Evolutionary conservation across 495 filamentous ascomycete species (phyloP).

Genomic region (Poronia punctata): DNA sequence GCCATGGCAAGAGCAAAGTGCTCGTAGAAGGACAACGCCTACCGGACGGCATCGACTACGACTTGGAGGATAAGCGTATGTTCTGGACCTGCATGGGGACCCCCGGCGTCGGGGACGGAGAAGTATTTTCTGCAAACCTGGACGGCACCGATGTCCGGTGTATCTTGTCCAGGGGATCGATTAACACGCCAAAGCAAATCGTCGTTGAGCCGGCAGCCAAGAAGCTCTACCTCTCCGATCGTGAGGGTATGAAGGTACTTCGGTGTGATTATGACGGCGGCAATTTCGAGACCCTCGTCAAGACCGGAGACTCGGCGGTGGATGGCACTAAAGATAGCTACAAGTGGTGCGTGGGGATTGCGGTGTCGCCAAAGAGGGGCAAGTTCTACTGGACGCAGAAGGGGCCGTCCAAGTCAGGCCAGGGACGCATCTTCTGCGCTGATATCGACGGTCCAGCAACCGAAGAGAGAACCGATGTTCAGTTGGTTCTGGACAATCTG

Average conservation of each 20-base stretch:
- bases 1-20: not conserved
- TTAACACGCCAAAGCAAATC: slow-evolving; percentile 48
- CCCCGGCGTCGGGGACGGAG: slow-evolving; percentile 27
- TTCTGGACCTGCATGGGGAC: slow-evolving; percentile 47
- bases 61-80: slow-evolving; percentile 21
- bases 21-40: slow-evolving; percentile 22
- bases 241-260: slow-evolving; percentile 45
- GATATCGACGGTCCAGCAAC: slow-evolving; percentile 9
- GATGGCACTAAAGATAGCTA: slow-evolving; percentile 10
- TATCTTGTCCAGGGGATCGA: slow-evolving; percentile 25
- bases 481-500: slow-evolving; percentile 32
- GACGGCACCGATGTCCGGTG: slow-evolving; percentile 36
- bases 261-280: slow-evolving; percentile 42
- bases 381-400: slow-evolving; percentile 54
- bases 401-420: slow-evolving; percentile 38
- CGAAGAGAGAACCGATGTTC: slow-evolving; percentile 30
- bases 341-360: slow-evolving; percentile 49
- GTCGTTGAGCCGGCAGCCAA: slow-evolving; percentile 19
- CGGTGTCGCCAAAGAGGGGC: slow-evolving; percentile 28
- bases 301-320: slow-evolving; percentile 19
- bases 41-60: slow-evolving; percentile 38
- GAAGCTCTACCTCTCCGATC: slow-evolving; percentile 47
- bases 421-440: slow-evolving; percentile 43
- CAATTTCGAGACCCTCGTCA: slow-evolving; percentile 34
- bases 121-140: slow-evolving; percentile 36